Percentiles rank a stretch among this genome's conserved stretches.
Conservation (phyloP, 768 basidiomycete species). For the Tricholoma saponaceum region DNA sequence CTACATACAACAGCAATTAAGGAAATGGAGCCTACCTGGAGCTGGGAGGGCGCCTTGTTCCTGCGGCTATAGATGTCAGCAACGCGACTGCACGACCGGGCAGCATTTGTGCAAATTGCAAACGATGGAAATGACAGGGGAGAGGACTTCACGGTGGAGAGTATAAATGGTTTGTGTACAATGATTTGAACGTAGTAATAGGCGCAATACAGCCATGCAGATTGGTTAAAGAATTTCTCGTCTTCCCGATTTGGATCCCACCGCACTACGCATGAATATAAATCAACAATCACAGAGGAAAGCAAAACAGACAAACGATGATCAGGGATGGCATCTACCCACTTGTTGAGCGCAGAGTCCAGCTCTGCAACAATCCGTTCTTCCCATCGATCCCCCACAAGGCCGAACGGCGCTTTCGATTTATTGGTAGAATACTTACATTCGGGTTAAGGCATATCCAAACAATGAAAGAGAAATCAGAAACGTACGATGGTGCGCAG, state of each 20-base stretch:
- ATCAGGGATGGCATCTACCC: constrained; percentile 64
- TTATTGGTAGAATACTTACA: constrained; percentile 75
- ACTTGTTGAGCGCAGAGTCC: constrained; percentile 68
- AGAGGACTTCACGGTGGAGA: constrained; percentile 26
- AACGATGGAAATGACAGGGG: constrained; percentile 49
- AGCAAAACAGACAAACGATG: constrained; percentile 36
- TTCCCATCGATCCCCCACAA: constrained; percentile 62
- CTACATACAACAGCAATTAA: background rate
- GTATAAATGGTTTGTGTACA: constrained; percentile 67
- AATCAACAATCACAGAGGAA: background rate
- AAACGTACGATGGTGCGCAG: constrained; percentile 58
- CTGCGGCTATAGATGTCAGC: constrained; percentile 48
- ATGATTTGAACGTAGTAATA: constrained; percentile 65
- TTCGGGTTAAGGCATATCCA: too few relatives aligned
- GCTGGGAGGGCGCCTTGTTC: constrained; percentile 24
- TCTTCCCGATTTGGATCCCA: constrained; percentile 49
- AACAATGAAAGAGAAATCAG: background rate
- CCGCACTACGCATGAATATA: constrained; percentile 29
- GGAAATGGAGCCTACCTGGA: constrained; percentile 22
- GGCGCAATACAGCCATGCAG: constrained; percentile 45
- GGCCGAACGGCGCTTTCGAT: constrained; percentile 59
- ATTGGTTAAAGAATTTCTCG: constrained; percentile 50
- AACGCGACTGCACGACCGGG: constrained; percentile 67
- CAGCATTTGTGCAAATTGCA: constrained; percentile 68
- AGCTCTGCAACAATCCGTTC: constrained; percentile 65